These are phyloP conservation scores for Clavaria fumosa DNA, from an alignment of 768 basidiomycete species.

Conservation along the genomic window DNA sequence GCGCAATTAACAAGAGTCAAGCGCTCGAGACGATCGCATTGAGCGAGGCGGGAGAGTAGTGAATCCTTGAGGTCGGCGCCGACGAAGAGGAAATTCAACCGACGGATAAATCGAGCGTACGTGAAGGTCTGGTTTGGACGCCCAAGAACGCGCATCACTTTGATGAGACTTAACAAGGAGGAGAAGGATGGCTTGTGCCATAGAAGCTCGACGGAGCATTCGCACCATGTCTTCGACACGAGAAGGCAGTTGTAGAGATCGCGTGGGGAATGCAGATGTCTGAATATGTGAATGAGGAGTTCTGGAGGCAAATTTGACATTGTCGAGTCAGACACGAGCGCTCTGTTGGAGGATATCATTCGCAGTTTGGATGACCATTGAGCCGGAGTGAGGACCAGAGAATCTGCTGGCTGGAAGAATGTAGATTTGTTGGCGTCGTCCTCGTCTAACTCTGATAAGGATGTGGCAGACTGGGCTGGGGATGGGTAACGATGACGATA, in stretches of 20 bases:
- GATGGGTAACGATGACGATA: conserved; percentile 38
- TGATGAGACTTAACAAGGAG: conserved; percentile 51
- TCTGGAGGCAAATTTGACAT: conserved; percentile 73
- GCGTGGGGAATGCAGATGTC: conserved; percentile 55
- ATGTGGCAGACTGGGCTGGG: conserved; percentile 68
- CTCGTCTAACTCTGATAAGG: conserved; percentile 59
- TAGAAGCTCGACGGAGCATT: conserved; percentile 85
- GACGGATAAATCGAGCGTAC: conserved; percentile 76
- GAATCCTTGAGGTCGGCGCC: conserved; percentile 57
- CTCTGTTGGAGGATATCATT: conserved; percentile 10
- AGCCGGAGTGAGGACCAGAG: conserved; percentile 41
- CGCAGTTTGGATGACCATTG: conserved; percentile 39
- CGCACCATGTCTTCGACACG: conserved; percentile 88
- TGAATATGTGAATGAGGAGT: conserved; percentile 84
- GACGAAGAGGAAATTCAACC: conserved; percentile 76
- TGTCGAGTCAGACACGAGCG: conserved; percentile 25
- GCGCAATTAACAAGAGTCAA: conserved; percentile 76
- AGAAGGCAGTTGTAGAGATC: conserved; percentile 65
- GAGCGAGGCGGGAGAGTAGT: conserved; percentile 51
- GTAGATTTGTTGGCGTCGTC: conserved; percentile 28
- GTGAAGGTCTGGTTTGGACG: conserved; percentile 61
- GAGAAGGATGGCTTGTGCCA: conserved; percentile 85
- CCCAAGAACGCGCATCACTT: conserved; percentile 61
- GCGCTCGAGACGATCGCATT: conserved; percentile 73
- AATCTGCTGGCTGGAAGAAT: conserved; percentile 34